Conservation (phyloP, 2,329 filamentous ascomycete species). For the Orbilia ellipsospora region DNA sequence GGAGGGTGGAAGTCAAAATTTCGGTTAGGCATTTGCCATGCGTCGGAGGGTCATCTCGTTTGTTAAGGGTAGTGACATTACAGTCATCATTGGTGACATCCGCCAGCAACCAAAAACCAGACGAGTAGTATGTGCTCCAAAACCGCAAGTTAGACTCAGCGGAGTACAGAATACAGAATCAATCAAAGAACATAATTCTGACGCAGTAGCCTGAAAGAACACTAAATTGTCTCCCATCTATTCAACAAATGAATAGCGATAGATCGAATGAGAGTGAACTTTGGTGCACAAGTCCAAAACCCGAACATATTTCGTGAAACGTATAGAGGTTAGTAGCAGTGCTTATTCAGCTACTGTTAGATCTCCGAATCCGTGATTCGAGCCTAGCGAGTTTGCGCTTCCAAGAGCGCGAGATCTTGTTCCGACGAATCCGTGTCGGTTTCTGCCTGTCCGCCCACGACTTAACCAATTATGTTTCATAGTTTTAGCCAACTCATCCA, state of each 20-base stretch:
- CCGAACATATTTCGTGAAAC: neutral
- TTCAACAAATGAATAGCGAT: neutral
- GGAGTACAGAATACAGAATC: too few species aligned
- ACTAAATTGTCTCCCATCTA: neutral
- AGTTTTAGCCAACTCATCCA: slow-evolving; percentile 84
- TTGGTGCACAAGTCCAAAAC: neutral
- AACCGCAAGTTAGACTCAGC: too few species aligned
- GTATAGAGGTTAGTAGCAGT: neutral
- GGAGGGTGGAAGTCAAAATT: too few species aligned
- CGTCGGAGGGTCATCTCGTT: too few species aligned
- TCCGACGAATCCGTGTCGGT: slow-evolving; percentile 89
- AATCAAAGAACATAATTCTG: too few species aligned
- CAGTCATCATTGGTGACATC: too few species aligned
- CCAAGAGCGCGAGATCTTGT: slow-evolving; percentile 62
- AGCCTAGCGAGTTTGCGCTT: slow-evolving; percentile 44
- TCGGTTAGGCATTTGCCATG: too few species aligned
- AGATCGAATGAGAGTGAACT: neutral
- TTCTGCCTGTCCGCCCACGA: slow-evolving; percentile 85
- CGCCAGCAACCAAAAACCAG: too few species aligned
- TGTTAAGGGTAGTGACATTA: too few species aligned
- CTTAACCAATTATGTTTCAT: slow-evolving; percentile 98
- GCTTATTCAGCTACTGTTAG: slow-evolving; percentile 39
- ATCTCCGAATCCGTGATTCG: slow-evolving; percentile 50
- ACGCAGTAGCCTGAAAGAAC: neutral
- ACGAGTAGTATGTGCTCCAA: too few species aligned